Base-by-base conservation (phyloP, 1,139 yeast genomes). In the Kodamaea sp. region DNA sequence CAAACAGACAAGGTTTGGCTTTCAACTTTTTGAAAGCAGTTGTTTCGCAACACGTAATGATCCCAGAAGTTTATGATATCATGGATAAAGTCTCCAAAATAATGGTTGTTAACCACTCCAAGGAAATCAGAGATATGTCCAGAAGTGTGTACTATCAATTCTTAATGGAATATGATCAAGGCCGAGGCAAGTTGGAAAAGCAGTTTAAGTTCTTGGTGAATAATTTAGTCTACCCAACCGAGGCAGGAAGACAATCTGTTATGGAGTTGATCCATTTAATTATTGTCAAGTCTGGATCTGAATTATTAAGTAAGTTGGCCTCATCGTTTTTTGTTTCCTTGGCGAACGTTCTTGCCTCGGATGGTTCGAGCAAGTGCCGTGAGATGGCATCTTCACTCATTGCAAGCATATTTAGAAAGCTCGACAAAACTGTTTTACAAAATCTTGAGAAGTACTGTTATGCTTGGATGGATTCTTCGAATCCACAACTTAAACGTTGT, bases 111-210 rank as follows among this genome's bases (percentile, higher is more conserved):
- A 88, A 87, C 56, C 96, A 89, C 43, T 73, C 92, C 8, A 77
- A 77, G 37, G 89, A 83, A 50, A 85, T 90, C 34, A 74, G 98
- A 42, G 94, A 86, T 50, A 81, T 86, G 61, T 81, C 97, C 7
- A 76, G 97, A 58, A 76, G 87, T 44, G 80, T 86, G 1, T 94
- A 80, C 57, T 85, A 80, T 58, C 92, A 83, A 52, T 94, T 92
- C 51, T 64, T 92, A 51, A 85, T 90, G 83, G 96, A 89, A 51
- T 92, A 87, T 52, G 97, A 95, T 50, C 97, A 92, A 63, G 90
- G 97, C 21, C 76, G 82, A 51, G 90, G 94, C 5, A 78, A 89
- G 46, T 61, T 92, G 34, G 94, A 86, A 46, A 86, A 83, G 50
- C 95, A 87, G 49, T 81, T 90, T 60, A 80, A 83, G 44, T 82